Evolutionary conservation across 2,329 filamentous ascomycete genomes (phyloP), one percentile per base, ranked within the genome.

Genomic region (Daldinia sp.): DNA sequence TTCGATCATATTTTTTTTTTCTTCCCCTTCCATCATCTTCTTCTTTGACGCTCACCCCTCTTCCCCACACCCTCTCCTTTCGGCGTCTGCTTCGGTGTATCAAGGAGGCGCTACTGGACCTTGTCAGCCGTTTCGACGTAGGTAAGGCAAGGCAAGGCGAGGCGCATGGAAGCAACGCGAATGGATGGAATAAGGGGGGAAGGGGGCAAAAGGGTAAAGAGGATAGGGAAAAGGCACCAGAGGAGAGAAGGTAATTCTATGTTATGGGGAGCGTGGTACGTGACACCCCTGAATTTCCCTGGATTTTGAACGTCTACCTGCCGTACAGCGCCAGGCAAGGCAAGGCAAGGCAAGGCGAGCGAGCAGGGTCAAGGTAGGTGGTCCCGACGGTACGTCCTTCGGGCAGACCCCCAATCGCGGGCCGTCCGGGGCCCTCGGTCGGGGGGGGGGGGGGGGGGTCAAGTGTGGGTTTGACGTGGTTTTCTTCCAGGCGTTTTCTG

Each of bases 401-500:
- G 68, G 65, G 62, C 68, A 71, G 65, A 68, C 65, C 68, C 68
- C 68, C 68, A 71, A 71, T 71, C 62, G 68, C 68, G 68, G 68
- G 65, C 68, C 37, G 68, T 60, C 65, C 63, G 55, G 54, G 65
- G 33, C 46, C 46, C 57, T 63, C 58, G 58, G 56, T 68, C 60
- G 64, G 51, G 57, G 20, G 48, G 63, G 58, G 56, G 65, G 56
- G 64, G 51, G 57, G 20, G 48, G 63, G 51, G 55, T 56, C 10
- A 2, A 28, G n/a, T 41, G 63, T 67, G 57, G 64, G 54, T 37
- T 70, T 68, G 62, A 70, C 68, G 65, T 70, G 68, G 18, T 42
- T 56, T 18, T 42, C 26, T 13, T 18, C 7, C 33, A 4, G 18
- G 26, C 13, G 15, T 9, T 51, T 51, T 51, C 46, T 51, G 26